phyloP scores from a whole-genome alignment of 306 rosid species.

The Rosa lucieae region DNA sequence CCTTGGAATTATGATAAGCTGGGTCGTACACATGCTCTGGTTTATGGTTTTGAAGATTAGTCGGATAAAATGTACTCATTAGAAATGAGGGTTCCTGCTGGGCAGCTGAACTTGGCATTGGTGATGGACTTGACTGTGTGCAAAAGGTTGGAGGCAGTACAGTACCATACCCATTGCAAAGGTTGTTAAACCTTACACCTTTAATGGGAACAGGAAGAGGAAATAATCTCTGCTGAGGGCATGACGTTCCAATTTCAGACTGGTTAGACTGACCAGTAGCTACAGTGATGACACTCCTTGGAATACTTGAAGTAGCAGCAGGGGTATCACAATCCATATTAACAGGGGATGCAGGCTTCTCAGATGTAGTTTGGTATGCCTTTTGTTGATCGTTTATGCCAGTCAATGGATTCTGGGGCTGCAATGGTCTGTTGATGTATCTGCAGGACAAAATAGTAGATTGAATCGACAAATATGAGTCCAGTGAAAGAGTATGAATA shows the following conservation, averaged over 20 bases:
- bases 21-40: conserved; percentile 48
- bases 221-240: conserved; percentile 42
- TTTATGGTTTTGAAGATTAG: conserved; percentile 40
- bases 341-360: conserved; percentile 32
- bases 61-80: conserved; percentile 54
- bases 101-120: conserved; percentile 43
- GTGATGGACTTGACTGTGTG: conserved; percentile 51
- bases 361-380: conserved; percentile 46
- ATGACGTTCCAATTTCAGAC: conserved; percentile 52
- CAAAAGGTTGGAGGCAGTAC: conserved; percentile 47
- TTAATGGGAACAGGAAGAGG: conserved; percentile 67
- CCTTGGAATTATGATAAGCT: conserved; percentile 35
- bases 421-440: conserved; percentile 64
- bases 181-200: conserved; percentile 55
- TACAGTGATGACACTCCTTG: conserved; percentile 41
- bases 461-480: conserved; percentile 21
- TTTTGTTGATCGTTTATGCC: conserved; percentile 45
- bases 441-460: conserved; percentile 44
- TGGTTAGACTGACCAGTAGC: conserved; percentile 62
- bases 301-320: conserved; percentile 45
- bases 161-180: conserved; percentile 49
- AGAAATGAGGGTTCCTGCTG: conserved; percentile 53
- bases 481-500: not conserved
- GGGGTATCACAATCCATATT: conserved; percentile 36
- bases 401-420: conserved; percentile 34